Evolutionary conservation across 345 rosid species (phyloP).

Genomic region (Noccaea caerulescens): DNA sequence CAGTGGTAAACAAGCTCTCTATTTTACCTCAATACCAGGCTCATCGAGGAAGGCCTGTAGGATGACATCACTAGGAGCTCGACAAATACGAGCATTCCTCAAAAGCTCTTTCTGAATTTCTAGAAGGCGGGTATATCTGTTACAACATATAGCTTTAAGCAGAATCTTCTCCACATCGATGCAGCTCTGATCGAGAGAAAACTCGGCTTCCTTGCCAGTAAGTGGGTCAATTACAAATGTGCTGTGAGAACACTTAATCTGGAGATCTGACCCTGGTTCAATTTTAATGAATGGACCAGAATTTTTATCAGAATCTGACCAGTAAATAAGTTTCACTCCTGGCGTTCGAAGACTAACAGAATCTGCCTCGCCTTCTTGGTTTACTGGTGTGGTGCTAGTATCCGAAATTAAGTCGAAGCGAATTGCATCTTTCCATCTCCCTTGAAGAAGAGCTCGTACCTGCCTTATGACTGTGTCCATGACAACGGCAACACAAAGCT

Average conservation of each 20-base stretch:
- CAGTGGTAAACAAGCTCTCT: slow-evolving; percentile 47
- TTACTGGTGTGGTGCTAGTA: slow-evolving; percentile 56
- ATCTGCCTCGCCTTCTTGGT: slow-evolving; percentile 88
- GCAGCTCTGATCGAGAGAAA: slow-evolving; percentile 80
- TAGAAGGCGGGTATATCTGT: slow-evolving; percentile 88
- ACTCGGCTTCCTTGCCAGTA: slow-evolving; percentile 80
- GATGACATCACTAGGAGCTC: slow-evolving; percentile 67
- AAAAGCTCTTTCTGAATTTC: slow-evolving; percentile 89
- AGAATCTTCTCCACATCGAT: slow-evolving; percentile 91
- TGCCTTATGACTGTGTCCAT: slow-evolving; percentile 99
- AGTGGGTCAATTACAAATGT: slow-evolving; percentile 84
- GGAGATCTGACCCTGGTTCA: slow-evolving; percentile 87
- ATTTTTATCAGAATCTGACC: slow-evolving; percentile 81
- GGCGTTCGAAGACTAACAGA: slow-evolving; percentile 74
- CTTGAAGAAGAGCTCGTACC: slow-evolving; percentile 80
- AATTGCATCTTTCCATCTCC: slow-evolving; percentile 97
- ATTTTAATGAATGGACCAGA: slow-evolving; percentile 76
- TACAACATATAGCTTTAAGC: slow-evolving; percentile 84
- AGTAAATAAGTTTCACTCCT: slow-evolving; percentile 84
- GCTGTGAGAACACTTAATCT: slow-evolving; percentile 77
- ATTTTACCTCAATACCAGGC: slow-evolving; percentile 50
- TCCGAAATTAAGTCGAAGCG: slow-evolving; percentile 85
- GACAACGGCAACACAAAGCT: slow-evolving; percentile 79
- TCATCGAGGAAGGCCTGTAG: slow-evolving; percentile 64
- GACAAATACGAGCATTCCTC: slow-evolving; percentile 69